A percentile compares a stretch with the other conserved stretches of the same genome.
phyloP scores from a whole-genome alignment of 2,329 filamentous ascomycete species.

The Talaromyces sp. region DNA sequence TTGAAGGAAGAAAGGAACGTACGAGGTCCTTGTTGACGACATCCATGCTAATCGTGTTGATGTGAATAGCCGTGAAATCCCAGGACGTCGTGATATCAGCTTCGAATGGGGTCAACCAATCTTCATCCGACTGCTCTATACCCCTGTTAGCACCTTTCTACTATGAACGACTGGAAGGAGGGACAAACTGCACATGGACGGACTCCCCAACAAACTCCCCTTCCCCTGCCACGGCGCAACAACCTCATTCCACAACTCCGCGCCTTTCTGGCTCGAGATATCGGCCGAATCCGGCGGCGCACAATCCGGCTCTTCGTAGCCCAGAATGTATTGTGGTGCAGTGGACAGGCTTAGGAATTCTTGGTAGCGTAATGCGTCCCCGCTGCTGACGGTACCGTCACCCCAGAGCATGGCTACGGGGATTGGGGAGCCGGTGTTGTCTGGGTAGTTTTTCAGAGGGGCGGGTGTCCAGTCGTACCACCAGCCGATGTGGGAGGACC shows the following conservation, averaged over 20 bases:
- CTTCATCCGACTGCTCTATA: conserved; percentile 11
- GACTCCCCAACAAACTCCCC: conserved; percentile 4
- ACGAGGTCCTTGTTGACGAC: conserved; percentile 9
- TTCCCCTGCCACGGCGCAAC: conserved; percentile 4
- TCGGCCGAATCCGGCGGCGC: conserved; percentile 9
- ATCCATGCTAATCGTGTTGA: conserved; percentile 10
- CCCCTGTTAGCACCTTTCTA: not conserved
- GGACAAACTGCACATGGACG: conserved; percentile 12
- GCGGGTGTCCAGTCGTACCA: conserved; percentile 11
- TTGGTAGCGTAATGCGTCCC: not conserved
- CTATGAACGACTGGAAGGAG: too few relatives aligned
- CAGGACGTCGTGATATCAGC: not conserved
- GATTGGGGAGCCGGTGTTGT: not conserved
- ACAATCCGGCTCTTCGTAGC: conserved; percentile 7
- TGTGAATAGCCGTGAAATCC: conserved; percentile 12
- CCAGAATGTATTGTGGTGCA: not conserved
- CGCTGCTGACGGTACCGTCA: not conserved
- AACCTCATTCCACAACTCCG: conserved; percentile 7
- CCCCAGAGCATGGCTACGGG: conserved; percentile 11
- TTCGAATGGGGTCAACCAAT: conserved; percentile 11
- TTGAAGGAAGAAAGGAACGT: not conserved
- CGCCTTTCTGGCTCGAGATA: not conserved
- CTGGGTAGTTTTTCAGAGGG: not conserved
- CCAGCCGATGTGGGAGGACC: conserved; percentile 8
- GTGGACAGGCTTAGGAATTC: not conserved